Conservation (phyloP, 305 asterid genomes). For the Ajuga reptans region DNA sequence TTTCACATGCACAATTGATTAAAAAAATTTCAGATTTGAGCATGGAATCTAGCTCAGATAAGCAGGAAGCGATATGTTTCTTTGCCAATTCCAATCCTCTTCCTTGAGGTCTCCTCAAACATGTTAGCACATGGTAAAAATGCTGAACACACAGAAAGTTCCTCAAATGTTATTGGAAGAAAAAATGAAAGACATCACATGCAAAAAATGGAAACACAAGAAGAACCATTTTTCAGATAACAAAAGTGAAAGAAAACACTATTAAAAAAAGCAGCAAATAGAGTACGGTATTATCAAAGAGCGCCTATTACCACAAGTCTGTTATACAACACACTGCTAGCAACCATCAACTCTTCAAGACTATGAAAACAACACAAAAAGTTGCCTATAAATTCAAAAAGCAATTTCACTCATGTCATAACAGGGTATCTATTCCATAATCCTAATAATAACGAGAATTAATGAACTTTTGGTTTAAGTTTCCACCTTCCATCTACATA, state of each 20-base stretch:
- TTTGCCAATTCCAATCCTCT: constrained; percentile 93
- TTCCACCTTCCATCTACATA: too few relatives aligned
- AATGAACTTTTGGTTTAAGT: too few relatives aligned
- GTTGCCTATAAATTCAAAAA: too few relatives aligned
- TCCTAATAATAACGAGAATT: too few relatives aligned
- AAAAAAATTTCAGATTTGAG: constrained; percentile 61
- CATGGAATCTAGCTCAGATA: constrained; percentile 75
- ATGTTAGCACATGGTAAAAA: constrained; percentile 67
- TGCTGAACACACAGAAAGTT: constrained; percentile 50
- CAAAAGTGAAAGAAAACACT: constrained; percentile 1
- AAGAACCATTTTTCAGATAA: not conserved
- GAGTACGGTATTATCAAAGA: not conserved
- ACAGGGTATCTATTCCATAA: too few relatives aligned
- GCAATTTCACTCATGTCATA: too few relatives aligned
- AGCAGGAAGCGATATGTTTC: constrained; percentile 70
- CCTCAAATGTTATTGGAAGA: constrained; percentile 21
- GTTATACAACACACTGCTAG: not conserved
- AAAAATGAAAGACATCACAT: constrained; percentile 7
- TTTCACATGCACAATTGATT: constrained; percentile 34
- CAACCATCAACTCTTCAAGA: not conserved
- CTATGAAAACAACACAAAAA: not conserved
- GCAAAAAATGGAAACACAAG: constrained; percentile 4
- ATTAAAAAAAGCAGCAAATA: not conserved
- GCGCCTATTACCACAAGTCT: not conserved
- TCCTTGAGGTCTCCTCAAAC: constrained; percentile 92